These are phyloP conservation scores for Crithidia acanthocephali DNA, from an alignment of 208 protist genomes.

Conservation along the genomic window DNA sequence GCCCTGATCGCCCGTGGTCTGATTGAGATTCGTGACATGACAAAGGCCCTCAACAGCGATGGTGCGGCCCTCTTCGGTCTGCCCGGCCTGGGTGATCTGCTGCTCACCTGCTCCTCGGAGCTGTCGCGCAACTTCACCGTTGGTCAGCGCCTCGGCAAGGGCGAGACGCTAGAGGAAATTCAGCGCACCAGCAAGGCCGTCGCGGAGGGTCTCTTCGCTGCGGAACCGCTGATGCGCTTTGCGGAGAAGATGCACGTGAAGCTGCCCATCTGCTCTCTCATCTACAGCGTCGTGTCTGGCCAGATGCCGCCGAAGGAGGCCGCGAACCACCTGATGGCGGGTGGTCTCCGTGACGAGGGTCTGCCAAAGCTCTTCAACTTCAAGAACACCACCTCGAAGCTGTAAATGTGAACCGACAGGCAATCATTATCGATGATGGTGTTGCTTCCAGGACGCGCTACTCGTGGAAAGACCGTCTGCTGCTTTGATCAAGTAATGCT, in stretches of 20 bases:
- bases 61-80: constrained; percentile 87
- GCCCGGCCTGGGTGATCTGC: constrained; percentile 87
- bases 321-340: constrained; percentile 32
- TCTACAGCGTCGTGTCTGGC: constrained; percentile 76
- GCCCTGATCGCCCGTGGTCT: constrained; percentile 83
- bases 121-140: constrained; percentile 91
- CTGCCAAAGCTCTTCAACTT: constrained; percentile 51
- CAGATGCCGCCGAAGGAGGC: constrained; percentile 36
- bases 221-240: constrained; percentile 72
- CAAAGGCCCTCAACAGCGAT: constrained; percentile 73
- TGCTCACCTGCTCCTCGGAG: constrained; percentile 90
- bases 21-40: constrained; percentile 88
- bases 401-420: no score
- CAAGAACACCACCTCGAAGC: constrained; percentile 19
- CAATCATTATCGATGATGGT: no score
- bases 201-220: constrained; percentile 79
- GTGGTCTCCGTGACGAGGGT: constrained; percentile 58
- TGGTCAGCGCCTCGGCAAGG: constrained; percentile 76
- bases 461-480: no score
- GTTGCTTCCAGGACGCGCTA: no score
- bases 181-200: constrained; percentile 67
- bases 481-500: no score
- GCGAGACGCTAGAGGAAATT: constrained; percentile 73
- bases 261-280: constrained; percentile 70
- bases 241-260: constrained; percentile 54